These are phyloP conservation scores for Ceratobasidium sp. DNA, from an alignment of 1,284 basidiomycete species.

Conservation along the genomic window DNA sequence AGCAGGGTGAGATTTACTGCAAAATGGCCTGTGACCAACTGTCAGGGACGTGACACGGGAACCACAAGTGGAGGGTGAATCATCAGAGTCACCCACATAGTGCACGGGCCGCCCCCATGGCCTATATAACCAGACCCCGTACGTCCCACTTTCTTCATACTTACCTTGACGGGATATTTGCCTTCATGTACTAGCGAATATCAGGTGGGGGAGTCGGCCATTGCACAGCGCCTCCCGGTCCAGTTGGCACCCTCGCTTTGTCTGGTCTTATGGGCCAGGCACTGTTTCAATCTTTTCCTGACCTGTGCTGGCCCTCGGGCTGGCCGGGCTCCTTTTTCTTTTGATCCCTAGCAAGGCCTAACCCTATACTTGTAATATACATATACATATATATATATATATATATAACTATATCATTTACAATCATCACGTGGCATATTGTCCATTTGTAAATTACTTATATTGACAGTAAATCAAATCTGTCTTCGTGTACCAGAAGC, in stretches of 20 bases:
- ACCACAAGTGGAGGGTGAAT: too few relatives aligned
- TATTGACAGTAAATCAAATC: too few relatives aligned
- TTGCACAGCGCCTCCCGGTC: conserved; percentile 41
- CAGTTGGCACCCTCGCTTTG: conserved; percentile 40
- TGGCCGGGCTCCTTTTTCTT: conserved; percentile 38
- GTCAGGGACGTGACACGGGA: background rate
- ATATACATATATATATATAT: background rate
- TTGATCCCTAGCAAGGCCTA: conserved; percentile 5
- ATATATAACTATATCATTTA: too few relatives aligned
- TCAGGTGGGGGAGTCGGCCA: conserved; percentile 43
- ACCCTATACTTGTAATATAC: conserved; percentile 10
- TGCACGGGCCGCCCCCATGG: background rate
- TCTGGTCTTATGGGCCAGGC: conserved; percentile 43
- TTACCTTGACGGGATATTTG: conserved; percentile 41
- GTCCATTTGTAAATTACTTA: too few relatives aligned
- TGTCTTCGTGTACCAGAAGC: background rate
- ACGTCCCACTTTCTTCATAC: conserved; percentile 2
- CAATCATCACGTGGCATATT: too few relatives aligned
- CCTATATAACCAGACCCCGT: too few relatives aligned
- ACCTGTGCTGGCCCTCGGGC: conserved; percentile 42
- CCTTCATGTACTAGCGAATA: conserved; percentile 38
- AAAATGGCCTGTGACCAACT: background rate
- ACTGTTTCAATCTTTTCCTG: conserved; percentile 43
- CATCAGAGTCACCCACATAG: background rate
- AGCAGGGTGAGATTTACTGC: background rate